Percentiles rank a stretch among this genome's conserved stretches.
phyloP scores from a whole-genome alignment of 2,329 filamentous ascomycete species.

The Curvularia lunata region DNA sequence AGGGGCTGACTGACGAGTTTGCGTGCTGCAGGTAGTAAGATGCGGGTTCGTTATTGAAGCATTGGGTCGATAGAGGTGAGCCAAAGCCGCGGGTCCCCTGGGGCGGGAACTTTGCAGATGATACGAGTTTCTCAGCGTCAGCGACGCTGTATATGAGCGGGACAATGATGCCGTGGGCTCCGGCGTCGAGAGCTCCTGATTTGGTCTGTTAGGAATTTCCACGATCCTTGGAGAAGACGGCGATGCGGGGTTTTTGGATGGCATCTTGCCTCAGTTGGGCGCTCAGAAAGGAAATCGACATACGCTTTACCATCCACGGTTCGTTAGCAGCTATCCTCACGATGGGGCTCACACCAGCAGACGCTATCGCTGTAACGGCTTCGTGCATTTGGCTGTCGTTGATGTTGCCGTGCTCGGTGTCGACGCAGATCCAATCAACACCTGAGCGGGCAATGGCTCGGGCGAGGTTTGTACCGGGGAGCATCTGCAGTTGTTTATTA shows the following conservation, averaged over 20 bases:
- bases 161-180: constrained; percentile 65
- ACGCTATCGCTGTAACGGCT: constrained; percentile 58
- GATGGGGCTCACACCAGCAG: constrained; percentile 53
- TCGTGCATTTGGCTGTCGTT: constrained; percentile 63
- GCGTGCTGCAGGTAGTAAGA: constrained; percentile 61
- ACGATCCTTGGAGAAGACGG: too few species aligned
- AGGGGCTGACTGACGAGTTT: constrained; percentile 44
- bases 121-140: constrained; percentile 60
- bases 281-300: constrained; percentile 12
- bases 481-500: constrained; percentile 15
- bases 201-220: background rate
- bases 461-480: constrained; percentile 50
- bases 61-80: constrained; percentile 60
- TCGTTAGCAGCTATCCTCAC: constrained; percentile 62
- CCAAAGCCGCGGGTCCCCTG: constrained; percentile 62
- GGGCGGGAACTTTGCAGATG: constrained; percentile 63
- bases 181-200: constrained; percentile 62
- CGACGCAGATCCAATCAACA: constrained; percentile 62
- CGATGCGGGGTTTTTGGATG: too few species aligned
- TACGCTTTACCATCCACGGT: constrained; percentile 67
- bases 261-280: too few species aligned
- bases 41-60: constrained; percentile 50
- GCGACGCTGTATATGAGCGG: constrained; percentile 61
- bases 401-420: constrained; percentile 64
- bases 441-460: constrained; percentile 60